phyloP scores from a whole-genome alignment of 2,329 filamentous ascomycete genomes.

The Apiospora pterosperma region DNA sequence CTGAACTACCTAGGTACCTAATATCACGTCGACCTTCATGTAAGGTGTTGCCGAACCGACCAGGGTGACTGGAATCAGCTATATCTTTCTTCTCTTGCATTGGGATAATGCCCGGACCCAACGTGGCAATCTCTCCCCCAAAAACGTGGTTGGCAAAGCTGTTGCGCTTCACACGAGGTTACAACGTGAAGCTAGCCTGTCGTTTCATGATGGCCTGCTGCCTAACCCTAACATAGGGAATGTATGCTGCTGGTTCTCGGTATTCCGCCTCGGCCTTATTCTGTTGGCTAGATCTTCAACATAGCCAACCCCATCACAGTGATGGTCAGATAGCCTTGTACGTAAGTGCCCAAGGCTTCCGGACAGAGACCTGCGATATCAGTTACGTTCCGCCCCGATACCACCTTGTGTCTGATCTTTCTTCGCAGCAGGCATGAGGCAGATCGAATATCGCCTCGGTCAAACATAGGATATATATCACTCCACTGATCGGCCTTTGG shows the following conservation, averaged over 20 bases:
- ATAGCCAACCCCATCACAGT: neutral
- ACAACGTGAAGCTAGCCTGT: neutral
- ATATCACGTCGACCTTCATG: no score
- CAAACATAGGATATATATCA: neutral
- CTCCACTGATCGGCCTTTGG: neutral
- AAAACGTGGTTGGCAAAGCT: neutral
- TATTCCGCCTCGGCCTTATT: neutral
- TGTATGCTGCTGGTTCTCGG: neutral
- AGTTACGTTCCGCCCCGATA: neutral
- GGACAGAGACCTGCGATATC: neutral
- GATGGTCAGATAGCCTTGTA: neutral
- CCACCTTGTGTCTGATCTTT: neutral
- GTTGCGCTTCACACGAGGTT: neutral
- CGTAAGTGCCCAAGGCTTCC: neutral
- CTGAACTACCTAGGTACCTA: no score
- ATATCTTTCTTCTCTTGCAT: neutral
- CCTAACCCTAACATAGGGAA: neutral
- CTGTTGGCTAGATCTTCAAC: neutral
- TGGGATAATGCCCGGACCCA: no score
- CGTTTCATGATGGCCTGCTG: neutral
- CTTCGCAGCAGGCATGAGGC: neutral
- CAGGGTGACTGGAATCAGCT: neutral
- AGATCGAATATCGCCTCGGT: neutral
- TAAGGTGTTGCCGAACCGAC: neutral
- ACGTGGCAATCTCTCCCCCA: neutral